These are phyloP conservation scores for Botrytis fabae DNA, from an alignment of 2,329 filamentous ascomycete species.

Conservation along the genomic window DNA sequence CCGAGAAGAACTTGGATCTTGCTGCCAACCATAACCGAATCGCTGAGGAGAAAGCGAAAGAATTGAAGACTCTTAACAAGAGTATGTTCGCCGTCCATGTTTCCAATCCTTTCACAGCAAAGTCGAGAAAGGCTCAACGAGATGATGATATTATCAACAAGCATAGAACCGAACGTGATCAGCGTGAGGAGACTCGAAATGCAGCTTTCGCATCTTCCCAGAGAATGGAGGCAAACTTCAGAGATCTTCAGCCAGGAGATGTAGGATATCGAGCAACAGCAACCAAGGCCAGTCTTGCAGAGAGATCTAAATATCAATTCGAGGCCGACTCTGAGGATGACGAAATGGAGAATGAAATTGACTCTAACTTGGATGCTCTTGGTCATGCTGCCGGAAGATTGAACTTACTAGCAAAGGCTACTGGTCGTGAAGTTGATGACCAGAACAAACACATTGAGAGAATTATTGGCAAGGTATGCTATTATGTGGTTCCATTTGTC, in stretches of 20 bases:
- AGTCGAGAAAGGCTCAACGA: conserved; percentile 60
- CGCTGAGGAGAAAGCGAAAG: conserved; percentile 76
- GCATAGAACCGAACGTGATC: conserved; percentile 63
- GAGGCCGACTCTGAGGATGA: conserved; percentile 53
- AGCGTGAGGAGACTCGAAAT: conserved; percentile 62
- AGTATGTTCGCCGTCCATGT: conserved; percentile 90
- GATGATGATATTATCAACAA: conserved; percentile 71
- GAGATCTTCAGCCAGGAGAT: conserved; percentile 44
- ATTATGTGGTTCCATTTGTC: conserved; percentile 17
- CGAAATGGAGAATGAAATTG: conserved; percentile 69
- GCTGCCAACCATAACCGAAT: conserved; percentile 73
- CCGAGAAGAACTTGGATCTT: conserved; percentile 79
- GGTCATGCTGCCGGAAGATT: conserved; percentile 65
- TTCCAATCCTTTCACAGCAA: conserved; percentile 73
- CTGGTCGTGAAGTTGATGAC: conserved; percentile 70
- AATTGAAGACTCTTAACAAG: conserved; percentile 81
- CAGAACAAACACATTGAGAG: conserved; percentile 78
- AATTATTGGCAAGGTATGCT: conserved; percentile 72
- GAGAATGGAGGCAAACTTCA: conserved; percentile 55
- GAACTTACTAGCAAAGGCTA: conserved; percentile 72
- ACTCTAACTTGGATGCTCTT: conserved; percentile 62
- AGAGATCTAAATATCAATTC: conserved; percentile 73
- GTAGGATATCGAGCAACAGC: conserved; percentile 34
- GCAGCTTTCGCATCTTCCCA: conserved; percentile 54
- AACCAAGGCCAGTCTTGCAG: conserved; percentile 49